Base-by-base conservation (phyloP, 257 asterid species). In the Oldenlandia corymbosa region DNA sequence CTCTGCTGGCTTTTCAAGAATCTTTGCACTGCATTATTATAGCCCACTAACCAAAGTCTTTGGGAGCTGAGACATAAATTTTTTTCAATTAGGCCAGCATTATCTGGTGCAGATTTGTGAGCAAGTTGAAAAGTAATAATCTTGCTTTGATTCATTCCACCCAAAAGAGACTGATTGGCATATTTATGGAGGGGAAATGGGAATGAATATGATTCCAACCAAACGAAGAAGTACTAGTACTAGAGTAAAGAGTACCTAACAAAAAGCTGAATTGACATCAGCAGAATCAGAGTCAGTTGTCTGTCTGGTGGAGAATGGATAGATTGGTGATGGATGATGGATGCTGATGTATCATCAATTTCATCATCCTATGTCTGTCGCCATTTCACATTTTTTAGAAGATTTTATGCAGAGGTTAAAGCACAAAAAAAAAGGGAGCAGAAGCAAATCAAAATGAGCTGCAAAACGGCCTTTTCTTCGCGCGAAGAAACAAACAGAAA, bases 201-300 rank as follows among this genome's bases (percentile, higher is more conserved):
- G 52, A 52, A 17, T 54, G 74, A 70, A 70, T 70, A 30, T 46
- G 74, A 70, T 70, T 51, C 74, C 62, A 28, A 7, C 26, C 34
- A 17, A 18, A 30, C 16, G 32, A 39, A 39, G 43, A 9, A 10
- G 21, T 5, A 31, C 58, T 37, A 21, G 9, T 9, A 5, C 1
- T 10, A 50, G 28, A 4, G 13, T 5, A 1, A 18, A 9, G 5
- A n/a, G 14, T 13, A 2, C 26, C n/a, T n/a, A n/a, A n/a, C n/a
- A n/a, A n/a, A 55, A 55, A 55, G 21, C 26, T 5, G 11, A 31
- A 26, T 55, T 55, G n/a, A 47, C 61, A 53, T 52, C 41, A 43
- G 56, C 51, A 62, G 62, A 47, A 69, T 60, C 67, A 52, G 13
- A 4, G 37, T 31, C 14, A 27, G 43, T 55, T 36, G 47, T 42